Percentiles rank a stretch among this genome's conserved stretches.
Conservation (phyloP, 495 filamentous ascomycete species). For the Hyaloscypha variabilis region DNA sequence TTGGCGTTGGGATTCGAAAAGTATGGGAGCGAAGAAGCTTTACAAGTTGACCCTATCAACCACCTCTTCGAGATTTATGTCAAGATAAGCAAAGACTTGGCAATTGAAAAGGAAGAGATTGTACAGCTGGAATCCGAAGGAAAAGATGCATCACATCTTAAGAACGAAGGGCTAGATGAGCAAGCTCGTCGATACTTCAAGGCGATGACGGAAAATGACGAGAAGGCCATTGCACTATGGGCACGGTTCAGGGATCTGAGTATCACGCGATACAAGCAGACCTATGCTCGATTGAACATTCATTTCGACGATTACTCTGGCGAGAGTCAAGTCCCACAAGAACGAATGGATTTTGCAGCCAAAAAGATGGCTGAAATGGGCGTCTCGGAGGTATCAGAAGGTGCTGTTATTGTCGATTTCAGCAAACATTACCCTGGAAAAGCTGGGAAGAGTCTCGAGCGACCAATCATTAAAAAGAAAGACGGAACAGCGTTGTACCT, state of each 20-base stretch:
- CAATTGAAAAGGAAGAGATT: constrained; percentile 56
- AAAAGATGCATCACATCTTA: constrained; percentile 46
- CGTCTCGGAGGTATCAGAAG: constrained; percentile 80
- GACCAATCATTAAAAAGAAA: constrained; percentile 58
- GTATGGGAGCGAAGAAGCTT: constrained; percentile 60
- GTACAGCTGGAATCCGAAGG: constrained; percentile 48
- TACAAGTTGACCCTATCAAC: constrained; percentile 61
- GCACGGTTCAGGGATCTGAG: constrained; percentile 85
- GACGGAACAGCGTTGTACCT: constrained; percentile 67
- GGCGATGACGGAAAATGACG: constrained; percentile 83
- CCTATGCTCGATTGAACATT: constrained; percentile 87
- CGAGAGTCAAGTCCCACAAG: constrained; percentile 86
- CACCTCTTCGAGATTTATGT: constrained; percentile 69
- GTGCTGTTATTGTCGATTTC: constrained; percentile 88
- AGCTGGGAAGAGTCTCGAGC: constrained; percentile 57
- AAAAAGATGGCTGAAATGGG: constrained; percentile 68
- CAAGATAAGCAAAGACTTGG: constrained; percentile 59
- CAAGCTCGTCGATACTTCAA: constrained; percentile 81
- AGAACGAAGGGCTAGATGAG: constrained; percentile 59
- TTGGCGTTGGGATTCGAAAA: constrained; percentile 60
- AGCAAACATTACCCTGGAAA: constrained; percentile 68
- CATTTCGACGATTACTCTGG: constrained; percentile 92
- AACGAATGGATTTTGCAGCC: constrained; percentile 74
- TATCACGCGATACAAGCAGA: constrained; percentile 81
- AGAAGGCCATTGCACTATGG: constrained; percentile 79